phyloP scores from a whole-genome alignment of 2,329 filamentous ascomycete genomes.

The Zelopaecilomyces penicillatus region DNA sequence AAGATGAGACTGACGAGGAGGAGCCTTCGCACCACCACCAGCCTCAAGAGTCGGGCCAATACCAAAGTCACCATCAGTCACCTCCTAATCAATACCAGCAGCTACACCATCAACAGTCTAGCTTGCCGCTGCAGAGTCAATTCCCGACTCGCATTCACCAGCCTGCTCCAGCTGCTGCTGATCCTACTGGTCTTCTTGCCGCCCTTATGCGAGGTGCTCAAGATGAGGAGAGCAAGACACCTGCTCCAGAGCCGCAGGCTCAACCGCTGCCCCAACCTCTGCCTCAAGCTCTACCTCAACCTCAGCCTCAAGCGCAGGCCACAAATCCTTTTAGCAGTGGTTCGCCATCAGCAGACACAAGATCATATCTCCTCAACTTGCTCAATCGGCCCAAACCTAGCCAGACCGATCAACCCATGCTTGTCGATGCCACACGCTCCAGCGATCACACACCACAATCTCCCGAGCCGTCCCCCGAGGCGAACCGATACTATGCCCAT shows the following conservation, averaged over 20 bases:
- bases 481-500: constrained; percentile 19
- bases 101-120: constrained; percentile 12
- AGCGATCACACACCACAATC: constrained; percentile 39
- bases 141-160: constrained; percentile 42
- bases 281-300: constrained; percentile 12
- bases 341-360: constrained; percentile 58
- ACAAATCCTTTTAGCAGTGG: constrained; percentile 36
- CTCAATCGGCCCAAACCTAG: constrained; percentile 69
- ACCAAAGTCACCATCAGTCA: background rate
- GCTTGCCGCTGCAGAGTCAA: constrained; percentile 14
- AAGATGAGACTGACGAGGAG: too few species aligned
- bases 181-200: constrained; percentile 50
- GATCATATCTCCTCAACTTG: constrained; percentile 77
- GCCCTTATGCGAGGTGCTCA: constrained; percentile 51
- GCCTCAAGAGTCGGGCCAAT: constrained; percentile 1
- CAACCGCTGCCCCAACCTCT: constrained; percentile 11
- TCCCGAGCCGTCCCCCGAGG: constrained; percentile 21
- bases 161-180: constrained; percentile 46
- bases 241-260: constrained; percentile 11
- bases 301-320: constrained; percentile 17
- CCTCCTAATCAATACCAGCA: constrained; percentile 3
- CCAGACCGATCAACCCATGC: constrained; percentile 42
- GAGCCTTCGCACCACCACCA: background rate
- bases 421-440: constrained; percentile 33
- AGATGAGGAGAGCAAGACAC: constrained; percentile 36